These are phyloP conservation scores for Stemphylium vesicarium DNA, from an alignment of 2,329 filamentous ascomycete genomes.

Conservation along the genomic window DNA sequence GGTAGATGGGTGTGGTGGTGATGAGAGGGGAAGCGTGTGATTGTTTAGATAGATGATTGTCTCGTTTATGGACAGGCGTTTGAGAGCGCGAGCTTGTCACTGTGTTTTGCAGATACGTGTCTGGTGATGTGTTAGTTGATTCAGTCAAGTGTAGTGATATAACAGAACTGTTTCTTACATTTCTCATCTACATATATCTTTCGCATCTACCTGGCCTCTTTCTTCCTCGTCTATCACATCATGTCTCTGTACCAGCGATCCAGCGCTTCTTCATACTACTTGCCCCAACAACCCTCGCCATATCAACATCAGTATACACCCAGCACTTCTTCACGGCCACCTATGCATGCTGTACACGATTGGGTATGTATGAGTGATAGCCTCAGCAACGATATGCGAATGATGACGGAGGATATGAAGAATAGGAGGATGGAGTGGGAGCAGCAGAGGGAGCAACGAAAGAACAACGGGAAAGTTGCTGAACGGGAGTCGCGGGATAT, in stretches of 20 bases:
- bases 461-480: neutral
- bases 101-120: no score
- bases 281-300: neutral
- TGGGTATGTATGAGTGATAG: conserved; percentile 9
- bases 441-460: conserved; percentile 3
- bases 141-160: no score
- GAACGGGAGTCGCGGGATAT: neutral
- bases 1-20: neutral
- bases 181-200: neutral
- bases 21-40: no score
- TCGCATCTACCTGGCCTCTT: neutral
- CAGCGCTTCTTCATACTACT: neutral
- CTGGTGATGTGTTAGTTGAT: no score
- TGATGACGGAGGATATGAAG: conserved; percentile 12
- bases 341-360: neutral
- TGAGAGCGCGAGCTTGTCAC: no score
- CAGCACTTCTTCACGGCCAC: neutral
- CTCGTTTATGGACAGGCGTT: no score
- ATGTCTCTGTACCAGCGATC: conserved; percentile 5
- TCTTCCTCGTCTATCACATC: neutral
- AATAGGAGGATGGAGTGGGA: conserved; percentile 9
- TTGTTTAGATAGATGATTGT: no score
- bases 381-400: conserved; percentile 8
- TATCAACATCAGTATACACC: neutral
- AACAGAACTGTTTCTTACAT: no score